Conservation (phyloP, 164 flowering plant genomes). For the Hamamelis virginiana region DNA sequence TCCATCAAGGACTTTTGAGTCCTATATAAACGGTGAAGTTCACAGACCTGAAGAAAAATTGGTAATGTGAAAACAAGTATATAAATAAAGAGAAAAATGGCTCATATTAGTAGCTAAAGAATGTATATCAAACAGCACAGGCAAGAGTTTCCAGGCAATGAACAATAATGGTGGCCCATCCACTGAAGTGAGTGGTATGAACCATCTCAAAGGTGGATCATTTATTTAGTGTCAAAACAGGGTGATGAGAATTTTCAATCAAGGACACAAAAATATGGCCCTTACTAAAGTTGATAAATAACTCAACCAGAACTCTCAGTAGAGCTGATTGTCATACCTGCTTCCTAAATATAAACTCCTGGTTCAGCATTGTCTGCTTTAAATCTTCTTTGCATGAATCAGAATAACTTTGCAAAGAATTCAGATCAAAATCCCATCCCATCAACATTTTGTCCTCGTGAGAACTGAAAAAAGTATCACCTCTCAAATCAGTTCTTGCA, state of each 20-base stretch:
- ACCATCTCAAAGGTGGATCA: no score
- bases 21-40: conserved; percentile 47
- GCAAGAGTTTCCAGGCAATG: no score
- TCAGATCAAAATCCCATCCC: conserved; percentile 27
- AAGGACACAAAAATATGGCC: neutral
- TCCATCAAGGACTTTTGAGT: conserved; percentile 41
- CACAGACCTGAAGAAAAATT: conserved; percentile 36
- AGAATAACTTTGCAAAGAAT: conserved; percentile 22
- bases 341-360: conserved; percentile 42
- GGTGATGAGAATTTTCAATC: neutral
- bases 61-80: neutral
- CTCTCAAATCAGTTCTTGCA: conserved; percentile 12
- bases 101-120: no score
- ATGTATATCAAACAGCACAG: no score
- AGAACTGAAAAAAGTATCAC: conserved; percentile 8
- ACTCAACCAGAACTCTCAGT: neutral
- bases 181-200: no score
- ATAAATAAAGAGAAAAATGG: neutral
- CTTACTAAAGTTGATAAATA: neutral
- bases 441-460: conserved; percentile 28
- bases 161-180: no score
- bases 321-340: conserved; percentile 36
- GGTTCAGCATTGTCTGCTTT: conserved; percentile 41
- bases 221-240: neutral
- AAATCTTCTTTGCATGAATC: conserved; percentile 33